Base-by-base conservation (phyloP, 352 stramenopile species). In the Thalassiosira hispida region DNA sequence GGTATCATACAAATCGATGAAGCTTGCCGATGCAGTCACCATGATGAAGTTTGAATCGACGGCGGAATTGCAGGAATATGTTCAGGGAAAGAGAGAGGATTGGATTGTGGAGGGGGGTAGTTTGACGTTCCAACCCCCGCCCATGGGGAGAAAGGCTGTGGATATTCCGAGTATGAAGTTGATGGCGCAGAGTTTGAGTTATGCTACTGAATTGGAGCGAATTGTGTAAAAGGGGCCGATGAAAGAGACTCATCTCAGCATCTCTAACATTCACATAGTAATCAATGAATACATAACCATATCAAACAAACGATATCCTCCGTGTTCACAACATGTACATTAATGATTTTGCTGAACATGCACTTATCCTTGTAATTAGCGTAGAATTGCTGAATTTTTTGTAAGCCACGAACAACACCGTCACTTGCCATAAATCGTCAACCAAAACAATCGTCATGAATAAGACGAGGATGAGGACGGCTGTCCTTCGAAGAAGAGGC, bases 131-230 rank as follows among this genome's bases (percentile, higher is more conserved):
- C 96, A 97, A 62, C 82, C 84, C 68, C 92, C 93, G 12, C 86
- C 94, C 1, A 90, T 71, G 6, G 84, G 78, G 60, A 79, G 94
- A 59, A 97, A 97, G 83, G 95, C 94, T 0, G 88, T 85, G 11
- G 96, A 98, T 81, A 98, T 98, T 80, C 96, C 96, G 29, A 97
- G 93, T 44, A 94, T 98, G 86, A 95, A 97, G 79, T 90, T 98
- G 56, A 97, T 98, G 51, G 88, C 93, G 20, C 96, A 98, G 85
- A 98, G 90, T 73, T 90, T 98, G 22, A 96, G 93, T 78, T 98
- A 98, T 88, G 96, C 96, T 29, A 98, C 96, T 31, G 96, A 98
- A 84, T 90, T 98, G 68, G 88, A 93, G 62, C 79, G 88, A 67
- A 93, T 93, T 70, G 79, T 93, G 12, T 93, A 90, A 79, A n/a